Evolutionary conservation across 1,139 yeast genomes (phyloP).

Genomic region (Suhomyces panamericanus): DNA sequence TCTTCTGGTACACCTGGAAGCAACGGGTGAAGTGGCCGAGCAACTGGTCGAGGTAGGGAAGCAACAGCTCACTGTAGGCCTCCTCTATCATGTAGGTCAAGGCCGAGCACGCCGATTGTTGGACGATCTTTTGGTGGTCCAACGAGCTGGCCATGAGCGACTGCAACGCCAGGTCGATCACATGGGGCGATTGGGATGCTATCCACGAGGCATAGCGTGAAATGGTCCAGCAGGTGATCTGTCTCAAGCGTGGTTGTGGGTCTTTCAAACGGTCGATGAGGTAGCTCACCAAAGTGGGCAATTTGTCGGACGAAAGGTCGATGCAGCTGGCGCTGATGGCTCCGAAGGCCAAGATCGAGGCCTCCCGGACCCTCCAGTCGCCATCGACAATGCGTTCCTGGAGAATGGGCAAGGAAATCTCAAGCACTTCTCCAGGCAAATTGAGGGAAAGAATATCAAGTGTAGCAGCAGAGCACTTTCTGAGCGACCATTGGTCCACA

Average conservation of each 20-base stretch:
- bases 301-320: constrained; percentile 65
- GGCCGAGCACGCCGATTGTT: constrained; percentile 90
- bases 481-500: constrained; percentile 79
- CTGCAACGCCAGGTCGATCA: constrained; percentile 75
- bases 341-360: constrained; percentile 91
- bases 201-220: constrained; percentile 87
- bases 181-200: constrained; percentile 62
- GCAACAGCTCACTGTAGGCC: constrained; percentile 65
- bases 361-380: constrained; percentile 90
- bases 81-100: constrained; percentile 80
- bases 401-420: constrained; percentile 69
- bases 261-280: constrained; percentile 79
- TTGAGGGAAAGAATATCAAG: constrained; percentile 75
- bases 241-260: constrained; percentile 80
- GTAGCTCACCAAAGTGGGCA: constrained; percentile 82
- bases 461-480: constrained; percentile 94
- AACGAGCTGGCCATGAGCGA: constrained; percentile 72
- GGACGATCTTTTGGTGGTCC: constrained; percentile 87
- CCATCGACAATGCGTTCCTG: constrained; percentile 66
- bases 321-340: constrained; percentile 91
- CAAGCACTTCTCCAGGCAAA: constrained; percentile 67
- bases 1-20: constrained; percentile 75
- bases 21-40: constrained; percentile 72
- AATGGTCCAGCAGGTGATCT: constrained; percentile 93
- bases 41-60: constrained; percentile 49